A percentile compares a stretch with the other conserved stretches of the same genome.
Evolutionary conservation across 139 green algal species (phyloP).

Genomic region (Chlorella ohadii): DNA sequence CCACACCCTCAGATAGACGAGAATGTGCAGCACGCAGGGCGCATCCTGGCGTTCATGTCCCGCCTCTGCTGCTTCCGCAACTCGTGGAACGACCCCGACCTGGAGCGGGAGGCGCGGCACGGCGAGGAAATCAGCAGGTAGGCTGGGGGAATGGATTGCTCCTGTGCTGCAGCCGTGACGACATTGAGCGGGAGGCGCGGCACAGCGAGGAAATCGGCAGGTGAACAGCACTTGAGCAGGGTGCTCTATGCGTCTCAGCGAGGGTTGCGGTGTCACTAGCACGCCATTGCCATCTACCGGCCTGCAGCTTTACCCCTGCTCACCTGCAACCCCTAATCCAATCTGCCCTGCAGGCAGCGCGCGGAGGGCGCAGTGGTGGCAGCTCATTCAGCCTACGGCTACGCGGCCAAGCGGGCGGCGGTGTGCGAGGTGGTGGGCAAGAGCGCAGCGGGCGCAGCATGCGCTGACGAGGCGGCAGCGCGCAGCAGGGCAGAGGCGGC

Average conservation of each 20-base stretch:
- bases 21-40: slow-evolving; percentile 36
- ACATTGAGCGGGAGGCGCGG: neutral
- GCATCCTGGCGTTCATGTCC: slow-evolving; percentile 41
- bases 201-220: no score
- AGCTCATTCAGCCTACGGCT: neutral
- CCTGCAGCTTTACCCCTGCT: no score
- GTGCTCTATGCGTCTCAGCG: no score
- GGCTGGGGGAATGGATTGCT: neutral
- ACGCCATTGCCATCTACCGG: no score
- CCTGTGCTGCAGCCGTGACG: no score
- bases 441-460: neutral
- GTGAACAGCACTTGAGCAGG: no score
- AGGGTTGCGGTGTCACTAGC: no score
- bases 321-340: no score
- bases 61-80: slow-evolving; percentile 35
- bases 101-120: neutral
- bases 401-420: neutral
- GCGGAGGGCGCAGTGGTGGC: neutral
- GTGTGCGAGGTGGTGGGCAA: neutral
- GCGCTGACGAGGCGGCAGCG: neutral
- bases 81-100: neutral
- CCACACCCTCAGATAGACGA: slow-evolving; percentile 19
- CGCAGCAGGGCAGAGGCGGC: neutral
- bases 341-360: slow-evolving; percentile 30
- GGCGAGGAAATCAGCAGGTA: neutral